Evolutionary conservation across 345 rosid species (phyloP).

Genomic region (Aethionema arabicum): DNA sequence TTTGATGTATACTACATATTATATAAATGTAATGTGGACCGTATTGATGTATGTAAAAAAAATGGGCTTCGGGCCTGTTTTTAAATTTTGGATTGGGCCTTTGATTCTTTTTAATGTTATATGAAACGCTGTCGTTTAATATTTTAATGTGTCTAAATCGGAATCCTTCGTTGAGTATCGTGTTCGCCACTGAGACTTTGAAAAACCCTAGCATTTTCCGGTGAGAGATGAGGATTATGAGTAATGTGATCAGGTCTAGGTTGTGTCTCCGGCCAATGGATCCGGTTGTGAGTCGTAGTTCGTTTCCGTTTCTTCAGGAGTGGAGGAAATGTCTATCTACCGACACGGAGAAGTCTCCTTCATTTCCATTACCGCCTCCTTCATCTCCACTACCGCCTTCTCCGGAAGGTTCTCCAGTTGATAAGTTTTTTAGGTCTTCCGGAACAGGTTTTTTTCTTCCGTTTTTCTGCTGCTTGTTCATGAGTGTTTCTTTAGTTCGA

Average conservation of each 20-base stretch:
- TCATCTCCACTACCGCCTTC: slow-evolving; percentile 37
- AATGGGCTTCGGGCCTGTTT: slow-evolving; percentile 6
- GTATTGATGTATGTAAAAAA: neutral
- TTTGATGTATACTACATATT: neutral
- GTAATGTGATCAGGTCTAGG: slow-evolving; percentile 39
- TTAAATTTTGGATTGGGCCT: slow-evolving; percentile 2
- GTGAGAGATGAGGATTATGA: slow-evolving; percentile 44
- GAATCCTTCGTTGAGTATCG: slow-evolving; percentile 17
- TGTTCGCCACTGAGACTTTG: slow-evolving; percentile 16
- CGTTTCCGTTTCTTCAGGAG: slow-evolving; percentile 37
- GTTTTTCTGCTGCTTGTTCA: neutral
- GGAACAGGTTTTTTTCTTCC: slow-evolving; percentile 23
- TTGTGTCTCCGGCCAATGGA: slow-evolving; percentile 26
- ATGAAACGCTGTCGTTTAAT: slow-evolving; percentile 16
- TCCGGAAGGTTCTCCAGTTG: slow-evolving; percentile 37
- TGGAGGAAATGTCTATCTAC: slow-evolving; percentile 50
- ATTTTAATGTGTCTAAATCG: neutral
- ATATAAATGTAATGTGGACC: slow-evolving; percentile 18
- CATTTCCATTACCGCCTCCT: slow-evolving; percentile 37
- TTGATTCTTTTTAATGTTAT: neutral
- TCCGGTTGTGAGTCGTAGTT: slow-evolving; percentile 8
- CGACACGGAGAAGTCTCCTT: slow-evolving; percentile 44
- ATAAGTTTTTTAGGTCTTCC: slow-evolving; percentile 34
- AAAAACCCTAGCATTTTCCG: slow-evolving; percentile 35
- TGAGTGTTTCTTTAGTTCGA: neutral